phyloP scores from a whole-genome alignment of 2,329 filamentous ascomycete genomes.

The Myotisia sp. region DNA sequence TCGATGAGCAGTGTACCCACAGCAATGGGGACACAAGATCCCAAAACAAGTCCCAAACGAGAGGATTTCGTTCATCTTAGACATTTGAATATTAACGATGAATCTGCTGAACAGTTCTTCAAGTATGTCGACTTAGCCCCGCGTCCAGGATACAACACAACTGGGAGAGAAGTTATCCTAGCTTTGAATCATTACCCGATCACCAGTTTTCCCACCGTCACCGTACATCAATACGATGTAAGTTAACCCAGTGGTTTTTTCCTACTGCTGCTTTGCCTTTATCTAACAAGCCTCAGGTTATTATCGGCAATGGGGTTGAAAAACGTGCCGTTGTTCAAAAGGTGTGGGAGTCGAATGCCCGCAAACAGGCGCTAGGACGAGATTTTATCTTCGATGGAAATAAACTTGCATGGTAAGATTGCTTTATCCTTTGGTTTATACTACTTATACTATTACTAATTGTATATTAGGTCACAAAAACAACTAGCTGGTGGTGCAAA shows the following conservation, averaged over 20 bases:
- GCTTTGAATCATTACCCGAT: slow-evolving; percentile 66
- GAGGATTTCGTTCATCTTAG: too few relatives aligned
- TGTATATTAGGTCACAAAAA: slow-evolving; percentile 22
- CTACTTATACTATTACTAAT: slow-evolving; percentile 9
- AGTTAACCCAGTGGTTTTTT: too few relatives aligned
- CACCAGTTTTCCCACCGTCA: slow-evolving; percentile 40
- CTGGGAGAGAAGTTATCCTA: slow-evolving; percentile 42
- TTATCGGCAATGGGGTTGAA: slow-evolving; percentile 47
- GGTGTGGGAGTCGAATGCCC: slow-evolving; percentile 53
- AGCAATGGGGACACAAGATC: too few relatives aligned
- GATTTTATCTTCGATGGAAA: slow-evolving; percentile 69
- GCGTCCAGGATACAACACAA: slow-evolving; percentile 45
- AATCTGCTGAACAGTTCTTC: slow-evolving; percentile 11
- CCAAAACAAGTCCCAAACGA: too few relatives aligned
- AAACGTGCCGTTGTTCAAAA: slow-evolving; percentile 58
- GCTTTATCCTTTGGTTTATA: slow-evolving; percentile 22
- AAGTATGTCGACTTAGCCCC: slow-evolving; percentile 19
- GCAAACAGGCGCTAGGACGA: slow-evolving; percentile 42
- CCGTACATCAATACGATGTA: slow-evolving; percentile 76
- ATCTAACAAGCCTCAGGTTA: slow-evolving; percentile 38
- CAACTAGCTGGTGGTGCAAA: slow-evolving; percentile 35
- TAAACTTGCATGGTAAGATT: slow-evolving; percentile 65
- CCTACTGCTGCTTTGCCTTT: too few relatives aligned
- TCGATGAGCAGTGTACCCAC: too few relatives aligned
- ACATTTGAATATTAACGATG: slow-evolving; percentile 9